phyloP scores from a whole-genome alignment of 441 rosid species.

The Breynia disticha region DNA sequence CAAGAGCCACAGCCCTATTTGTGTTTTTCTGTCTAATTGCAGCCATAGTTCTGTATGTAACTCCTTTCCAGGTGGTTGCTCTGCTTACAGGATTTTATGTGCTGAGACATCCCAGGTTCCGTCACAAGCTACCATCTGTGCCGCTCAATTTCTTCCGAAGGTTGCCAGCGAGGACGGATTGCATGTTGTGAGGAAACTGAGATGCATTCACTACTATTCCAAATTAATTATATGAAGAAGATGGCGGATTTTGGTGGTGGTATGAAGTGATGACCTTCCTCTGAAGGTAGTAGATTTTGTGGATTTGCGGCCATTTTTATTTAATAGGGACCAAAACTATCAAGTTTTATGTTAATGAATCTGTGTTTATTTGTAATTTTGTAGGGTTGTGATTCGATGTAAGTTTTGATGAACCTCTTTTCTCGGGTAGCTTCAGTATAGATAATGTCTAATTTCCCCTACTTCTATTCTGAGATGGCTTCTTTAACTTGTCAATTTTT shows the following conservation, averaged over 20 bases:
- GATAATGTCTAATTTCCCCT: neutral
- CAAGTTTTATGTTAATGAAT: neutral
- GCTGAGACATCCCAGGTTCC: constrained; percentile 91
- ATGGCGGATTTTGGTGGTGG: neutral
- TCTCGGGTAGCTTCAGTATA: neutral
- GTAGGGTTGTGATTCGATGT: neutral
- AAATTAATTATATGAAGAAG: too few species aligned
- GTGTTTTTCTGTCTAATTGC: constrained; percentile 77
- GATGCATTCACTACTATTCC: too few species aligned
- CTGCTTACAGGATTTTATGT: constrained; percentile 63
- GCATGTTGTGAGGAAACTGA: constrained; percentile 49
- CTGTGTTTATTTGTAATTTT: neutral
- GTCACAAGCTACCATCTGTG: constrained; percentile 79
- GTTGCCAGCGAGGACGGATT: constrained; percentile 93
- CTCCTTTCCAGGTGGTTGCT: constrained; percentile 86
- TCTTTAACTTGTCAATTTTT: too few species aligned
- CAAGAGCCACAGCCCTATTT: constrained; percentile 78
- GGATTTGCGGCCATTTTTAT: neutral
- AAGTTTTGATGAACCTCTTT: neutral
- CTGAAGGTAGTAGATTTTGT: neutral
- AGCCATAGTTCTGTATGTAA: constrained; percentile 70
- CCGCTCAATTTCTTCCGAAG: constrained; percentile 96
- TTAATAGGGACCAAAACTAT: neutral
- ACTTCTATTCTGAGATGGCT: too few species aligned
- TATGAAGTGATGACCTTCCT: neutral